phyloP scores from a whole-genome alignment of 169 alveolate species.

The Plasmodium falciparum region DNA sequence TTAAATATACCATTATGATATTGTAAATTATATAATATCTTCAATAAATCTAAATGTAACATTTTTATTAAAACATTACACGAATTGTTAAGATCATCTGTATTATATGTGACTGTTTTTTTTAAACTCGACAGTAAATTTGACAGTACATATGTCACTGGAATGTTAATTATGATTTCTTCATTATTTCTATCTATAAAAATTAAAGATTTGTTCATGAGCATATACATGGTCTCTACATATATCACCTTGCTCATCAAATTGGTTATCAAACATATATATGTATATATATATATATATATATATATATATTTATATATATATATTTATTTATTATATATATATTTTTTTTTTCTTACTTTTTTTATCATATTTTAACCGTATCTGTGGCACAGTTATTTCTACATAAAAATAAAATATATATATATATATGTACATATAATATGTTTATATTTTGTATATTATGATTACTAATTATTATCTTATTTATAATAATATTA shows the following conservation, averaged over 20 bases:
- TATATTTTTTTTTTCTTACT: neutral
- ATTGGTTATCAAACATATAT: neutral
- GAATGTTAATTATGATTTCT: slow-evolving; percentile 16
- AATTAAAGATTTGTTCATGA: neutral
- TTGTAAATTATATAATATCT: neutral
- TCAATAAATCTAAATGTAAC: neutral
- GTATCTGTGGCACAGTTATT: slow-evolving; percentile 6
- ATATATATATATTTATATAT: neutral
- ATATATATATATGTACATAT: neutral
- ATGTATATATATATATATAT: neutral
- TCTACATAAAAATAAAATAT: neutral
- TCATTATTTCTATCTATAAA: neutral
- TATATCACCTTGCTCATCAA: neutral
- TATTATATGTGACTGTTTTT: neutral
- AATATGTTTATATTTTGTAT: neutral
- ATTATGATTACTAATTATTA: no score
- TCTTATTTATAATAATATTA: no score
- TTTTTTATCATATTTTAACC: slow-evolving; percentile 3
- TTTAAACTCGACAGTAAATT: slow-evolving; percentile 4
- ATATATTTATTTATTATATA: neutral
- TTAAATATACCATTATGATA: neutral
- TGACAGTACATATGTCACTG: slow-evolving; percentile 47
- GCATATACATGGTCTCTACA: neutral
- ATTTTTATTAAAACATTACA: neutral
- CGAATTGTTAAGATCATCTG: neutral